Percentiles rank a stretch among this genome's conserved stretches.
phyloP scores from a whole-genome alignment of 2,329 filamentous ascomycete species.

The Penicillium sp. region DNA sequence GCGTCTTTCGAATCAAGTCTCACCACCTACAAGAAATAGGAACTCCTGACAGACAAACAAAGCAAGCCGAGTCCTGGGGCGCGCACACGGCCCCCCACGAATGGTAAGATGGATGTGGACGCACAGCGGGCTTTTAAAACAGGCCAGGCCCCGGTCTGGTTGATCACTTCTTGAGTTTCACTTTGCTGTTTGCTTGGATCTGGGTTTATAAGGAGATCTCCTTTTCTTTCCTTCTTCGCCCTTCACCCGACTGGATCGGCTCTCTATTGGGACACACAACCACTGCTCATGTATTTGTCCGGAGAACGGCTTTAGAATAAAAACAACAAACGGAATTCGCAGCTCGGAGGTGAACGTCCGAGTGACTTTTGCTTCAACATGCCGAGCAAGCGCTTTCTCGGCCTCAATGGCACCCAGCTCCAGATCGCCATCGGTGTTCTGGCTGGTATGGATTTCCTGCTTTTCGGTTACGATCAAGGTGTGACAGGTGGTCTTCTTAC shows the following conservation, averaged over 20 bases:
- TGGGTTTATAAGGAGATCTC: background rate
- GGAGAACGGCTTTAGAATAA: background rate
- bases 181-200: background rate
- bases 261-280: background rate
- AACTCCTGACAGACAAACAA: conserved; percentile 7
- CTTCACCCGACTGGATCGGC: conserved; percentile 9
- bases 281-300: background rate
- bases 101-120: conserved; percentile 5
- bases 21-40: conserved; percentile 9
- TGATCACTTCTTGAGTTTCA: conserved; percentile 1
- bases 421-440: conserved; percentile 50
- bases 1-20: conserved; percentile 1
- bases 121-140: conserved; percentile 17
- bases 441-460: conserved; percentile 48
- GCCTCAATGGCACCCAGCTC: conserved; percentile 46
- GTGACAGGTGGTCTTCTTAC: conserved; percentile 52
- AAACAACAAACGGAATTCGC: background rate
- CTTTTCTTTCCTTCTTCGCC: background rate
- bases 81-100: conserved; percentile 13
- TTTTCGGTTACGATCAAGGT: conserved; percentile 48
- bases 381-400: conserved; percentile 38
- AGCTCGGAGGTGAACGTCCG: background rate
- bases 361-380: conserved; percentile 17
- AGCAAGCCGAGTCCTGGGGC: conserved; percentile 9
- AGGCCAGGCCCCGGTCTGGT: conserved; percentile 10